These are phyloP conservation scores for Citeromyces matritensis DNA, from an alignment of 805 yeast species.

Conservation along the genomic window DNA sequence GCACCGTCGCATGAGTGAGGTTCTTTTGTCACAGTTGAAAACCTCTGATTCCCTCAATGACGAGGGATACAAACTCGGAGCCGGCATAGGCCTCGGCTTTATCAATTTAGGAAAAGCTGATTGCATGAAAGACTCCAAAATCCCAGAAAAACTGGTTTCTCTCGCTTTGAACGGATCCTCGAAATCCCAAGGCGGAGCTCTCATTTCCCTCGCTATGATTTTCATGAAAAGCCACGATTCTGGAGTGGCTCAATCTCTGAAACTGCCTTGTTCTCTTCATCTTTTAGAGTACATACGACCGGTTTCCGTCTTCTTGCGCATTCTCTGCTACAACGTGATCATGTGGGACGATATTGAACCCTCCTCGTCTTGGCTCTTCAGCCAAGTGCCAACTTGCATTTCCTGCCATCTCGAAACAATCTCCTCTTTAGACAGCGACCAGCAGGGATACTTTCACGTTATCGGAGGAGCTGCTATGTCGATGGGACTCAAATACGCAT, in stretches of 20 bases:
- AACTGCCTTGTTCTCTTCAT: slow-evolving; percentile 43
- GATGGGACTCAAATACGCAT: slow-evolving; percentile 64
- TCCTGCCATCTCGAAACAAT: slow-evolving; percentile 12
- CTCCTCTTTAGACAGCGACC: slow-evolving; percentile 35
- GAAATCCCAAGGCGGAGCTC: slow-evolving; percentile 59
- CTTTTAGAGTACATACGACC: slow-evolving; percentile 65
- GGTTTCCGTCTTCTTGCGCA: slow-evolving; percentile 52
- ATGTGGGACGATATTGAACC: slow-evolving; percentile 54
- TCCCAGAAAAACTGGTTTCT: slow-evolving; percentile 43
- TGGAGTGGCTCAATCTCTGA: slow-evolving; percentile 44
- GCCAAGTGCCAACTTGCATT: slow-evolving; percentile 36
- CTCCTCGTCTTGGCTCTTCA: slow-evolving; percentile 36
- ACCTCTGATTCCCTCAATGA: slow-evolving; percentile 11
- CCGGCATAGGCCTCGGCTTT: slow-evolving; percentile 80
- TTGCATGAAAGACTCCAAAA: slow-evolving; percentile 45
- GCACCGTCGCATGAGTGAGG: slow-evolving; percentile 77
- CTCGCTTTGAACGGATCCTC: slow-evolving; percentile 42
- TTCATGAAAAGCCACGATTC: slow-evolving; percentile 52
- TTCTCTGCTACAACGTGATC: slow-evolving; percentile 48
- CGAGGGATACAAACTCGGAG: slow-evolving; percentile 50
- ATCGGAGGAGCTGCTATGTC: slow-evolving; percentile 66
- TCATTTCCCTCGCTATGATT: slow-evolving; percentile 61
- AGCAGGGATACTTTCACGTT: slow-evolving; percentile 44
- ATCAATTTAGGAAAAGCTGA: slow-evolving; percentile 67
- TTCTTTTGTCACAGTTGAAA: slow-evolving; percentile 54